Conservation (phyloP, 2,329 filamentous ascomycete genomes). For the Paracamarosporium sp. region DNA sequence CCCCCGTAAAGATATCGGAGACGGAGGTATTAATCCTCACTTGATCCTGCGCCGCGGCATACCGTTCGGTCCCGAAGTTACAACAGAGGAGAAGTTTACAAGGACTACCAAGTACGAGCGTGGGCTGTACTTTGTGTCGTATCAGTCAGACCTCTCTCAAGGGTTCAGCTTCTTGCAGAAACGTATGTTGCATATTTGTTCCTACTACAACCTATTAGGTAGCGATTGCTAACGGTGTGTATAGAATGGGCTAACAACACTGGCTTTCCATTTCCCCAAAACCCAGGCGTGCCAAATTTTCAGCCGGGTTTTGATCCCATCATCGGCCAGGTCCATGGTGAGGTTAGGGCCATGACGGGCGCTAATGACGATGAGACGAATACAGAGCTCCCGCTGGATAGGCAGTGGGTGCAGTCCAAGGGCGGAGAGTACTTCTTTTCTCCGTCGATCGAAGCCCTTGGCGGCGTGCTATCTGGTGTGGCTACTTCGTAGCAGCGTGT, state of each 20-base stretch:
- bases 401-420: conserved; percentile 12
- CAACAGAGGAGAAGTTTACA: conserved; percentile 3
- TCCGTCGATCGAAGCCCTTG: conserved; percentile 6
- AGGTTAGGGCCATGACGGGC: conserved; percentile 3
- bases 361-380: not conserved
- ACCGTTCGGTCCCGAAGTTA: conserved; percentile 13
- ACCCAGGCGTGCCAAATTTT: not conserved
- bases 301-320: conserved; percentile 11
- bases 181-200: not conserved
- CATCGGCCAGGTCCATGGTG: conserved; percentile 10
- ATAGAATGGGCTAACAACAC: conserved; percentile 8
- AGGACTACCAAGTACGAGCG: conserved; percentile 6
- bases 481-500: not conserved
- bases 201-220: not conserved
- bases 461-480: not conserved
- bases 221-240: not conserved
- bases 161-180: conserved; percentile 12
- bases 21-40: not conserved
- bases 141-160: conserved; percentile 2
- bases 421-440: conserved; percentile 16
- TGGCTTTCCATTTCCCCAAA: not conserved
- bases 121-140: conserved; percentile 13
- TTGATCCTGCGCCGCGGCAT: conserved; percentile 13
- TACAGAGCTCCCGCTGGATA: not conserved
- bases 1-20: conserved; percentile 4